Base-by-base conservation (phyloP, 768 basidiomycete genomes). In the Mycena vitilis region DNA sequence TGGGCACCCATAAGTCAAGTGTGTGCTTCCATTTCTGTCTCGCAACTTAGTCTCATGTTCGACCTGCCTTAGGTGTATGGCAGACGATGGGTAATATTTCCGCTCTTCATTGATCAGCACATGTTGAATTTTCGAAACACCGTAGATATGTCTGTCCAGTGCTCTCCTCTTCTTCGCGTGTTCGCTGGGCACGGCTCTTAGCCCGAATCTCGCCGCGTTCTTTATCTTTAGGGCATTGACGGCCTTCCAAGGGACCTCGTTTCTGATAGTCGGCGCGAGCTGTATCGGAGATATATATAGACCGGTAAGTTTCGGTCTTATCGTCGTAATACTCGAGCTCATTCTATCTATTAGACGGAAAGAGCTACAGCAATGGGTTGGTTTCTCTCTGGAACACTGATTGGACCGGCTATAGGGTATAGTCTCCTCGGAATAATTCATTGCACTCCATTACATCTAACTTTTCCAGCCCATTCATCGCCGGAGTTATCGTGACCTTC, bases 1-100 rank as follows among this genome's bases (percentile, higher is more conserved):
- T 69, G 67, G 66, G 71, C 60, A 34, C 71, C 71, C 11, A 48
- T 72, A 56, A 72, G 71, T 49, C 71, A 72, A 40, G 71, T 66
- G 4, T 37, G 56, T 37, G 56, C 60, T 23, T n/a, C n/a, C n/a
- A 30, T 42, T 48, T 23, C 42, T 20, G 25, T 37, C 48, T 22
- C 25, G 1, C 7, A 15, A 36, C 13, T 9, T 0, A 20, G 5
- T 23, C 22, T 18, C n/a, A 16, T 10, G 18, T 30, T 48, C 57
- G n/a, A 57, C 22, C n/a, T 38, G 13, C 11, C 9, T 11, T 12
- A 72, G 71, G 71, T 72, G 22, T 72, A 72, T 47, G 71, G 71
- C 23, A 72, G 71, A 65, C 67, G 71, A 62, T 69, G 54, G 71
- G 71, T 72, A 71, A 25, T 51, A 45, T 45, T 40, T 44, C 52